Conservation (phyloP, 2,329 filamentous ascomycete genomes). For the Aspergillus sclerotialis region DNA sequence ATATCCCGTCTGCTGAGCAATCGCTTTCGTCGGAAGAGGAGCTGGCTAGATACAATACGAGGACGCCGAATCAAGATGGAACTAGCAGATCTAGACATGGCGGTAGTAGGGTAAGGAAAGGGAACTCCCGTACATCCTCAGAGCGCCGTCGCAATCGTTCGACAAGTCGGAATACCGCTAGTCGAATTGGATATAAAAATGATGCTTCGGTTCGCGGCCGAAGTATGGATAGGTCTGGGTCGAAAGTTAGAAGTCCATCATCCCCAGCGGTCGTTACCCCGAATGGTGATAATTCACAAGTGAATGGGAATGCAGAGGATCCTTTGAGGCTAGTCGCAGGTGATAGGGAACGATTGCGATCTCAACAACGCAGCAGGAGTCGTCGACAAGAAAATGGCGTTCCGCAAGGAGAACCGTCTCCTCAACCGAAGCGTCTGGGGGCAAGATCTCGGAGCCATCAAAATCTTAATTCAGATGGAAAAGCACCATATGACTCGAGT, state of each 20-base stretch:
- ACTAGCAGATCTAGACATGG: constrained; percentile 39
- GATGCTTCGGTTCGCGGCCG: constrained; percentile 46
- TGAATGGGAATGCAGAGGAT: constrained; percentile 49
- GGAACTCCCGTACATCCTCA: constrained; percentile 24
- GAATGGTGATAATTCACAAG: background rate
- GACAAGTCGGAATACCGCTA: constrained; percentile 36
- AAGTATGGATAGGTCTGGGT: constrained; percentile 54
- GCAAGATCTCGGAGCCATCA: constrained; percentile 30
- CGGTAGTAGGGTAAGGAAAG: constrained; percentile 49
- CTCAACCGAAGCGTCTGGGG: constrained; percentile 35
- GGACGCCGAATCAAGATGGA: constrained; percentile 42
- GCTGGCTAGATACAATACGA: constrained; percentile 60
- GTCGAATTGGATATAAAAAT: constrained; percentile 22
- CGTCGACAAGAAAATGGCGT: constrained; percentile 40
- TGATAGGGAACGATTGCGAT: constrained; percentile 41
- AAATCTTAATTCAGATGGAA: constrained; percentile 17
- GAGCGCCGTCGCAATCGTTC: constrained; percentile 30
- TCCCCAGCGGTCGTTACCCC: constrained; percentile 71
- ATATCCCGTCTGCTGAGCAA: constrained; percentile 69
- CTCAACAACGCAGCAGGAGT: constrained; percentile 46
- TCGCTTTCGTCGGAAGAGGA: constrained; percentile 89
- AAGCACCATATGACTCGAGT: constrained; percentile 6
- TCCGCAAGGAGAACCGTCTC: constrained; percentile 39
- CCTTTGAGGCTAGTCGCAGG: constrained; percentile 37
- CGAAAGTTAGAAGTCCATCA: constrained; percentile 63